Base-by-base conservation (phyloP, 148 eudicot species). In the Euryodendron excelsum region DNA sequence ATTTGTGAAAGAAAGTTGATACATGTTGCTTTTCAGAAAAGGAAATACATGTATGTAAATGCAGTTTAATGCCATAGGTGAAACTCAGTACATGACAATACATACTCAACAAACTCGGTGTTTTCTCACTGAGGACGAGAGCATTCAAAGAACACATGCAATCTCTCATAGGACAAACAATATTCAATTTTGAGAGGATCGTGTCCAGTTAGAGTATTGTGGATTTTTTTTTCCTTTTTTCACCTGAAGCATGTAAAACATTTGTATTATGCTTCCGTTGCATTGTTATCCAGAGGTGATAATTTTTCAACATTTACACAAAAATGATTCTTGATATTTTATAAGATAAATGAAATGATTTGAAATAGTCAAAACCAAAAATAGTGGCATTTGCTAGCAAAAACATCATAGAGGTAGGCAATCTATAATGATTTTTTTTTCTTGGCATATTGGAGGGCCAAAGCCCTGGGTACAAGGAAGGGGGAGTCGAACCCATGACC, bases 41-140 rank as follows among this genome's bases (percentile, higher is more conserved):
- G 67, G 34, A 71, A 39, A 41, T 69, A 37, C 44, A 59, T n/a
- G 33, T 14, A 37, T 30, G 5, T 44, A 23, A 25, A 41, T 28
- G 55, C n/a, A 21, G 65, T 76, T 68, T 82, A 75, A 37, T n/a
- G 20, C 55, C 39, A 45, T n/a, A 71, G 45, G 36, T 77, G 33
- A 67, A 61, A 61, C 36, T 69, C 37, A 69, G 50, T 74, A 2
- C 59, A 74, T 25, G 64, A 60, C 28, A 33, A 39, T 39, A 39
- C n/a, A n/a, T 41, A 53, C 55, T 41, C 31, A 28, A 60, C 36
- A 44, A 61, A 15, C 14, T 74, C 31, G 23, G 78, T 65, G 37
- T 30, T 31, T 13, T 47, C 23, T 59, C 53, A 58, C 23, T 30
- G 68, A 9, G 28, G n/a, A 45, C 69, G 62, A 73, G 48, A 74